Conservation (phyloP, 805 yeast species). For the Ogataea salicorniae region DNA sequence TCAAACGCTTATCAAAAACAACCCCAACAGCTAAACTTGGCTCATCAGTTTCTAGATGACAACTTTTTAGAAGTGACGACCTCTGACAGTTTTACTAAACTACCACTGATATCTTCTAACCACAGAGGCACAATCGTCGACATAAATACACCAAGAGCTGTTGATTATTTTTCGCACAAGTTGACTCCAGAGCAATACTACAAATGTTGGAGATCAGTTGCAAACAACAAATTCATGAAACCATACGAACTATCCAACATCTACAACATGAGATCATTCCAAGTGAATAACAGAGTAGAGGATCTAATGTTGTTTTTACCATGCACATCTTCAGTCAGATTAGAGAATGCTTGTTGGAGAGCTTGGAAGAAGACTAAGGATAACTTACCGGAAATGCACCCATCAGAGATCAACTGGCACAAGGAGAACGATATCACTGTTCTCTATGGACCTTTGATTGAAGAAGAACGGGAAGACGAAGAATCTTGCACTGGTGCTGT, state of each 20-base stretch:
- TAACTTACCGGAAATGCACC: slow-evolving; percentile 42
- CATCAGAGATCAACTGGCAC: slow-evolving; percentile 47
- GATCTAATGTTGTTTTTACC: slow-evolving; percentile 31
- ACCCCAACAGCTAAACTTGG: slow-evolving; percentile 11
- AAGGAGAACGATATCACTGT: slow-evolving; percentile 51
- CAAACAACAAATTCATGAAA: slow-evolving; percentile 31
- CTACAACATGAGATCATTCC: slow-evolving; percentile 19
- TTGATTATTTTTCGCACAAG: slow-evolving; percentile 37
- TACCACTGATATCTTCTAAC: slow-evolving; percentile 22
- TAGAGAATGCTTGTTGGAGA: slow-evolving; percentile 88
- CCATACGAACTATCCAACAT: slow-evolving; percentile 29
- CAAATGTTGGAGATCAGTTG: slow-evolving; percentile 39
- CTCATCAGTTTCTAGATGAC: slow-evolving; percentile 29
- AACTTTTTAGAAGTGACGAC: slow-evolving; percentile 20
- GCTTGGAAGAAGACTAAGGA: slow-evolving; percentile 86
- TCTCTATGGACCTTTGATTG: slow-evolving; percentile 45
- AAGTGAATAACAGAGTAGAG: slow-evolving; percentile 24
- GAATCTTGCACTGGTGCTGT: not conserved
- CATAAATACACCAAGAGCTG: slow-evolving; percentile 24
- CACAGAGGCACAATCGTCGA: slow-evolving; percentile 4
- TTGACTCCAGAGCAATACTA: slow-evolving; percentile 33
- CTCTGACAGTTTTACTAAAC: slow-evolving; percentile 19
- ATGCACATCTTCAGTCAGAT: slow-evolving; percentile 36
- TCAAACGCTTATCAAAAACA: not conserved
- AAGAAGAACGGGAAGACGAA: slow-evolving; percentile 6